Base-by-base conservation (phyloP, 2,329 filamentous ascomycete species). In the Graphiopsis chlorocephala region DNA sequence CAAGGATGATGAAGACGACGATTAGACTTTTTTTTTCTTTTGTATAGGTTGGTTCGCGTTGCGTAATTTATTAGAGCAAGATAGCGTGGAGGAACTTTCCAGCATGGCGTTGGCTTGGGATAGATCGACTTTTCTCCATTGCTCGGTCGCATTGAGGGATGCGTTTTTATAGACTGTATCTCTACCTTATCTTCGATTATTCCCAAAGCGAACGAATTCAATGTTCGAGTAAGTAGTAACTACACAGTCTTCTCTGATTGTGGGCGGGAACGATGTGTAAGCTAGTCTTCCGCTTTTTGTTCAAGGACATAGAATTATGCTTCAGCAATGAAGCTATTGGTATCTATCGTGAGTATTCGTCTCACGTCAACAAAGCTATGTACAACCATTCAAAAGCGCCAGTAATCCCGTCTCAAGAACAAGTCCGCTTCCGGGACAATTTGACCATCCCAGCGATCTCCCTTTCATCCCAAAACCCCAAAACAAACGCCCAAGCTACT, bases 1-100 rank as follows among this genome's bases (percentile, higher is more conserved):
- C 25, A 64, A 72, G 14, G 68, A 71, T 2, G 85, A 85, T n/a
- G 86, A 76, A n/a, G 70, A 71, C 17, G 47, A 62, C 11, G 53
- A 56, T 56, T 56, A 53, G 28, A 53, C 2, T 29, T 29, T 29
- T 14, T 38, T 5, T 52, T 53, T 28, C 28, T 14, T 53, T 31
- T 53, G 38, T 45, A 45, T 23, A 1, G n/a, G 5, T 10, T 10
- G 10, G 15, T 10, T 20, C n/a, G 48, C 50, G 31, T 23, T 20
- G 1, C 11, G 4, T n/a, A 3, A 1, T 29, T 28, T 14, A 4
- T 3, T 8, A 11, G 26, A 5, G 15, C 7, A 29, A 20, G 3
- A 26, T 8, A 26, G 26, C 48, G 29, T 52, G 6, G 26, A 29
- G 14, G 48, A 10, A n/a, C 10, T 12, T 3, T 31, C 25, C 6